Evolutionary conservation across 2,329 filamentous ascomycete genomes (phyloP), one percentile per base, ranked within the genome.

Genomic region (Juglanconis sp.): DNA sequence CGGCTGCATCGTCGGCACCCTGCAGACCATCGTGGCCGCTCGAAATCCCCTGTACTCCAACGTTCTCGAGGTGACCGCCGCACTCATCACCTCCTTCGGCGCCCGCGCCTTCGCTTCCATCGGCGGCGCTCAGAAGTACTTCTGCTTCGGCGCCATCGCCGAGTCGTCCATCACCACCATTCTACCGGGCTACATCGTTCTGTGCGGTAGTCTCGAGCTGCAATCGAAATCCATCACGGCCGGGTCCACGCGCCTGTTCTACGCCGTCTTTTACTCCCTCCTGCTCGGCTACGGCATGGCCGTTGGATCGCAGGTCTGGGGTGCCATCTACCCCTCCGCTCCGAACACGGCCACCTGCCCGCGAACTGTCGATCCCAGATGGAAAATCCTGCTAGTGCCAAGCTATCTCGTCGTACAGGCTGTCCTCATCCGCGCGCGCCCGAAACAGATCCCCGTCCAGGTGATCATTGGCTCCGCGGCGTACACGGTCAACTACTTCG

Each of bases 381-480:
- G 69, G 57, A 83, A 82, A 63, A 90, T 90, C 72, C 75, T 87
- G 24, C 90, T 90, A 68, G 89, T 91, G 0, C 80, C 87, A 0
- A 71, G 81, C 11, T 92, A 90, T 72, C 83, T 87, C 5, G 70
- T 89, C 46, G 88, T 85, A 64, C 63, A 65, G n/a, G 54, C 63
- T n/a, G 54, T 65, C 10, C 63, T 62, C 3, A 61, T 63, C 40
- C 53, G 56, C n/a, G 51, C 56, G 9, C 51, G 61, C 10, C 58
- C 57, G 5, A 48, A 40, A 6, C 63, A 64, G 38, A 62, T 64
- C 30, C 63, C 63, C 11, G 49, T 64, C 17, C 63, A 64, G 48
- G 63, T 64, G 6, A 31, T 64, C 5, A 56, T 64, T 40, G 63
- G 63, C 6, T 63, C 60, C 8, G 63, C 63, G 4, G 63, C 63